These are phyloP conservation scores for Massospora cicadina DNA, from an alignment of 371 early-diverging fungal genomes.

Conservation along the genomic window DNA sequence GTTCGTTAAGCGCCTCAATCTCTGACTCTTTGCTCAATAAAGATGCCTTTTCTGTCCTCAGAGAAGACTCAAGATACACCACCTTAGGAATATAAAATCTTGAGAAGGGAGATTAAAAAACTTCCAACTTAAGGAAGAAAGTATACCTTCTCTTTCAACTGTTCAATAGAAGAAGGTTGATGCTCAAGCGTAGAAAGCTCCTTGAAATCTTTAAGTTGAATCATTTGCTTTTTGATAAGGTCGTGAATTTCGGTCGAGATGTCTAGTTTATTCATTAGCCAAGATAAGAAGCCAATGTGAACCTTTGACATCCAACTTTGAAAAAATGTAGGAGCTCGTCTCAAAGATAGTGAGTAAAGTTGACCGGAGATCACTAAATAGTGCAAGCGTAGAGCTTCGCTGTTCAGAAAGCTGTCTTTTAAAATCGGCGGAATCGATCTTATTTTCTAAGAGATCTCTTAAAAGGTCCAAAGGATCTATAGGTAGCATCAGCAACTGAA, in stretches of 20 bases:
- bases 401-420: neutral
- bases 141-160: conserved; percentile 1
- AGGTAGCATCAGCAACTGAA: neutral
- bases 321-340: neutral
- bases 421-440: neutral
- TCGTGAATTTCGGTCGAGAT: neutral
- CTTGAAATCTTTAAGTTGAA: neutral
- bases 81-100: neutral
- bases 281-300: neutral
- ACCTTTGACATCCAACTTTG: neutral
- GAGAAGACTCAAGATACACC: neutral
- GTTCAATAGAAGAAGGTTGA: neutral
- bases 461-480: conserved; percentile 4
- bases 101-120: neutral
- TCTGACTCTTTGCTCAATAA: neutral
- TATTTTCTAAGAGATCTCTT: neutral
- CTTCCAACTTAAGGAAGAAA: neutral
- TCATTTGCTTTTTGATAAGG: neutral
- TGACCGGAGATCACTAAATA: neutral
- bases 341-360: neutral
- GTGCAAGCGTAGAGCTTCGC: neutral
- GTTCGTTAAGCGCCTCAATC: neutral
- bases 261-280: neutral
- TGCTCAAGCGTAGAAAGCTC: neutral
- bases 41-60: neutral